Conservation (phyloP, 2,329 filamentous ascomycete species). For the Pleomassaria siparia region DNA sequence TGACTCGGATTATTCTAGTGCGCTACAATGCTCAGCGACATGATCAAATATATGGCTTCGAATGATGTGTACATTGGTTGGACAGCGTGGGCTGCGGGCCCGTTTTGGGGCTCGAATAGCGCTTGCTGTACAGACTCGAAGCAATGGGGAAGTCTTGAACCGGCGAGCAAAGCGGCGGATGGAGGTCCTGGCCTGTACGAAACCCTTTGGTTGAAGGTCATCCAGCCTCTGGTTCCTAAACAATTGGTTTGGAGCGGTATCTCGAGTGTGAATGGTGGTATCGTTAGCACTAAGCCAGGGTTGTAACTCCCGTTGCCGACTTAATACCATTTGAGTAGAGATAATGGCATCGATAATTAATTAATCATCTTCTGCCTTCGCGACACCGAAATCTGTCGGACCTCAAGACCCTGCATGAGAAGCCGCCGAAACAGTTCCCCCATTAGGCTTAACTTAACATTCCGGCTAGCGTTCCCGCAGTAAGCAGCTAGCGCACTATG, state of each 20-base stretch:
- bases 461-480: too few relatives aligned
- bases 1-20: slow-evolving; percentile 26
- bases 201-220: slow-evolving; percentile 49
- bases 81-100: slow-evolving; percentile 43
- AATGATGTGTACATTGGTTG: slow-evolving; percentile 54
- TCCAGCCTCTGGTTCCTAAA: slow-evolving; percentile 48
- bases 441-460: too few relatives aligned
- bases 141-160: slow-evolving; percentile 51
- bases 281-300: slow-evolving; percentile 2
- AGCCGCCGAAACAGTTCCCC: too few relatives aligned
- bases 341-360: not conserved
- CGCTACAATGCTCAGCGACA: slow-evolving; percentile 43
- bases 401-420: too few relatives aligned
- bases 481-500: too few relatives aligned
- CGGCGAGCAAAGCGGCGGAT: slow-evolving; percentile 47
- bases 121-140: slow-evolving; percentile 47
- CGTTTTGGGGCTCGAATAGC: slow-evolving; percentile 49
- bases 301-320: not conserved
- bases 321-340: not conserved
- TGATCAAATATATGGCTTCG: slow-evolving; percentile 50
- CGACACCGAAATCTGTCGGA: not conserved
- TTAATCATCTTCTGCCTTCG: not conserved
- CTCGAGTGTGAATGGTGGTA: slow-evolving; percentile 22
- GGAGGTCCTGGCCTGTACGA: slow-evolving; percentile 48
- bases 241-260: slow-evolving; percentile 43